Base-by-base conservation (phyloP, 2,329 filamentous ascomycete genomes). In the Alternaria incomplexa region DNA sequence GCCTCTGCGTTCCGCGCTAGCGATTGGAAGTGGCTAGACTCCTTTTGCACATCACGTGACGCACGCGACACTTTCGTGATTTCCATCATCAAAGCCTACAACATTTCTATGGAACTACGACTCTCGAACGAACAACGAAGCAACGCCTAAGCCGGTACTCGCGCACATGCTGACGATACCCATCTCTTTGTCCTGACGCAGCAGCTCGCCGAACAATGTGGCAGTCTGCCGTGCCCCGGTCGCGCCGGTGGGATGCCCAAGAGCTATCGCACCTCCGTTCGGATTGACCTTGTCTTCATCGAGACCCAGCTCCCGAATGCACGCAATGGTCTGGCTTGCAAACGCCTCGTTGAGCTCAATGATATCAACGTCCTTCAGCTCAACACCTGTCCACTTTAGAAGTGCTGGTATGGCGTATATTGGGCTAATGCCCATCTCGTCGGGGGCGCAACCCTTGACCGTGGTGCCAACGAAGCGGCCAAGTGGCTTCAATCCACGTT, bases 321-420 rank as follows among this genome's bases (percentile, higher is more conserved):
- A 97, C 85, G 97, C 97, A 44, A 97, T 92, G 2, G 93, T 93
- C 93, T 98, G 97, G 63, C 92, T 96, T 32, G 94, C 95, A 75
- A 98, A 98, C 1, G 96, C 95, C 86, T 98, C 95, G 83, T 98
- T 98, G 77, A 99, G 82, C 86, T 98, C 95, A 71, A 95, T 85
- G 51, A 98, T 87, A 77, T 98, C 96, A 64, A 96, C 87, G 74
- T 98, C 95, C 62, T 90, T 87, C 58, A 96, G 85, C 32, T 86
- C 88, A 64, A 98, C 82, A 79, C 90, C 88, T 84, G 90, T 89
- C 83, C 95, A 91, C 76, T 84, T 83, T 52, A 97, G 87, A 50
- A 98, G 87, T 86, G 97, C 97, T 65, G 88, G 88, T 65, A 90
- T 88, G n/a, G 88, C 87, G 61, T 85, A 82, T 54, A 89, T 89